Evolutionary conservation across 1,284 basidiomycete species (phyloP), one percentile per base, ranked within the genome.

Genomic region (Ustilago cynodontis): DNA sequence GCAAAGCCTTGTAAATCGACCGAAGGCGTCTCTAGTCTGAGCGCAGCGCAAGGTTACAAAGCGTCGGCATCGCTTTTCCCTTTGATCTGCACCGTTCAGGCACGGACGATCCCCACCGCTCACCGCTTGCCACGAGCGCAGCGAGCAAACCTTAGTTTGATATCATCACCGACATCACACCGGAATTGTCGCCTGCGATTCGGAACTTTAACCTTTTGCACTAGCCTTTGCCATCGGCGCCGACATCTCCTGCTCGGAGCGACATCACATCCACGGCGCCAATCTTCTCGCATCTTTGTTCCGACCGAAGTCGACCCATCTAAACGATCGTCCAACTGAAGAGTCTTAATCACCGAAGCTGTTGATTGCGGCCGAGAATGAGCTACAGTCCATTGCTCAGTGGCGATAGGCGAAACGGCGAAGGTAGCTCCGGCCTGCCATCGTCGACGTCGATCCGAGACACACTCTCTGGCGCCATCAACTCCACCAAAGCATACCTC

Each of bases 401-500:
- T 39, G 52, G 60, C 41, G 65, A 72, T 28, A 41, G 62, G 59
- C 65, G 65, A 18, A 50, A 45, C 31, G 66, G 62, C 39, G 62
- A 69, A 28, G 28, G 59, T 26, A 65, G 65, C 57, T 74, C 71
- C 8, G 43, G 59, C 39, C 53, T 67, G 7, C 57, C 72, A 24
- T 50, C 74, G 8, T 77, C 75, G 14, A 35, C 71, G 20, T 59
- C 65, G 26, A 73, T 77, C 43, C 70, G 75, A 39, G 57, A 69
- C 26, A 77, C 75, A 22, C 65, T 80, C 16, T 65, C 77, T 9
- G 76, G 68, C 33, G 79, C 73, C 22, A 71, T 81, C 59, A 69
- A 63, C 39, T 71, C 67, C n/a, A 81, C 79, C 10, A 79, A 78
- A 47, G 79, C 79, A 41, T 81, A 81, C 29, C 63, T 81, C 24